A percentile compares a stretch with the other conserved stretches of the same genome.
These are phyloP conservation scores for Ascochyta fabae DNA, from an alignment of 2,329 filamentous ascomycete species.

Conservation along the genomic window DNA sequence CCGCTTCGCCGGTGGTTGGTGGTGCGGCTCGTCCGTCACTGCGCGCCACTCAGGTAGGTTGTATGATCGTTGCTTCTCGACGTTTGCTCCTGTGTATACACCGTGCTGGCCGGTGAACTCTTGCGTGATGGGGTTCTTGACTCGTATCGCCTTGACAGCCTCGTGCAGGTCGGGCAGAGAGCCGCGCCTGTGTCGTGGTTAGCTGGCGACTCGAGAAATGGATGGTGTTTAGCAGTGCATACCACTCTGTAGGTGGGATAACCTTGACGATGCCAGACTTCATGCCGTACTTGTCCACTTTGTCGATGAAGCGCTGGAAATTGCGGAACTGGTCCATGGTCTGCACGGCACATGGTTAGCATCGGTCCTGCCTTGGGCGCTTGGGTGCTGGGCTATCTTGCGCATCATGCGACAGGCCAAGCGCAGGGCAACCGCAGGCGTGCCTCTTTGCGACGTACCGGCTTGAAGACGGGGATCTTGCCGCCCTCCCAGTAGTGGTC, in stretches of 20 bases:
- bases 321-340: conserved; percentile 94
- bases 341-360: conserved; percentile 45
- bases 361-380: not conserved
- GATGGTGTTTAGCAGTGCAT: conserved; percentile 45
- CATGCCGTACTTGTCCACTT: conserved; percentile 95
- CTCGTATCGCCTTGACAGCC: conserved; percentile 85
- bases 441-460: conserved; percentile 59
- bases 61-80: conserved; percentile 94
- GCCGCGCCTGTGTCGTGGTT: conserved; percentile 60
- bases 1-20: conserved; percentile 90
- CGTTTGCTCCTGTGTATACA: conserved; percentile 95
- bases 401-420: conserved; percentile 12
- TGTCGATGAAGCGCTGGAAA: conserved; percentile 89
- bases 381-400: not conserved
- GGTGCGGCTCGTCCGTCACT: conserved; percentile 91
- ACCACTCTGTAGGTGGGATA: conserved; percentile 93
- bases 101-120: conserved; percentile 97
- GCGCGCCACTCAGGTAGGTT: conserved; percentile 96
- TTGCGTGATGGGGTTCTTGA: conserved; percentile 97
- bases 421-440: conserved; percentile 6
- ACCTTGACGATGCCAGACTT: conserved; percentile 96
- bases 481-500: conserved; percentile 85
- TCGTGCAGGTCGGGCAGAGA: conserved; percentile 80
- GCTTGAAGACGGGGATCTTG: conserved; percentile 90
- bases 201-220: not conserved